Evolutionary conservation across 1,284 basidiomycete genomes (phyloP), one percentile per base, ranked within the genome.

Genomic region (Melampsora allii-populina): DNA sequence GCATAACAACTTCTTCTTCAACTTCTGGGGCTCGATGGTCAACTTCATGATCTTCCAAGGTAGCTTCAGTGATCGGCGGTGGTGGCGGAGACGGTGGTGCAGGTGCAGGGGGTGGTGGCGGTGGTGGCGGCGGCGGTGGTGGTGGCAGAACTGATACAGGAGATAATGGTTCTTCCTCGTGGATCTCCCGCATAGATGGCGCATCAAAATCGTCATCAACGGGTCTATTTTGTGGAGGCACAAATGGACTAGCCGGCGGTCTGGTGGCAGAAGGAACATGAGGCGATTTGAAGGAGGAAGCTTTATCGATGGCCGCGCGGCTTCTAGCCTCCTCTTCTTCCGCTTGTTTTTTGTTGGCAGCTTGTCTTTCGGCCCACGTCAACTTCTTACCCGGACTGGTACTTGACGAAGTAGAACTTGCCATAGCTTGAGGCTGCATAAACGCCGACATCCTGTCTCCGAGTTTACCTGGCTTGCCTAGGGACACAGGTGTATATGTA

Each of bases 281-380:
- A 36, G 79, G 79, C 2, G 77, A 77, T 48, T 77, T 68, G 19
- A 45, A 36, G 36, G 46, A 66, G 72, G 24, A 17, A 63, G 21
- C 59, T 58, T 64, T 58, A 33, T 76, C 68, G 53, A 77, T 83
- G 2, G 89, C 89, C 59, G 85, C 84, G 60, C 84, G 84, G 78
- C 90, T 91, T 31, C 83, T 84, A 2, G 85, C 84, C 76, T 91
- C 91, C 76, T 96, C 93, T 79, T 91, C 91, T 78, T 89, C 90
- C 10, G 85, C 84, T 78, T 92, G 89, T 79, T 89, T 89, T 85
- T 93, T 94, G 3, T 91, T 89, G 39, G 89, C 83, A 0, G 91
- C 92, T 80, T 95, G 92, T 48, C 93, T 85, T 81, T 95, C 90
- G 76, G 87, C 89, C 93, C 93, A 95, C 0, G 92, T 94, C 71